Base-by-base conservation (phyloP, 345 rosid genomes). In the Boechera retrofracta region DNA sequence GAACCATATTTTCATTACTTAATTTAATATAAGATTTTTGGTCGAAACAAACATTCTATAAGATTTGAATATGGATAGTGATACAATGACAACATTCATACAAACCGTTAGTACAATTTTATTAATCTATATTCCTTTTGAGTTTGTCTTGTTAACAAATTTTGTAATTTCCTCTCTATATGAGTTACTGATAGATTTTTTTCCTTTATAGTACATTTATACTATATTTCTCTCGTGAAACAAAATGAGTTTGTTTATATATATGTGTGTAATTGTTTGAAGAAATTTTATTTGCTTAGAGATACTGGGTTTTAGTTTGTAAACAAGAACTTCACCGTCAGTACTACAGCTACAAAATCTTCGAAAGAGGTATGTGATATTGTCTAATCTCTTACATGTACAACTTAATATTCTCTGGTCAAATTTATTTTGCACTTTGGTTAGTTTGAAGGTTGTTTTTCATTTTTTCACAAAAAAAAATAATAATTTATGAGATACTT, bases 291-390 rank as follows among this genome's bases (percentile, higher is more conserved):
- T 21, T 21, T 21, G 9, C 51, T 13, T 54, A 54, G n/a, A 26
- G 36, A 6, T 36, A 12, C 6, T 69, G 31, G 18, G 18, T 31
- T 57, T 56, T 35, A 31, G 55, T 39, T 31, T 70, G 32, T 70
- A 57, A 44, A 29, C 66, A 72, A 60, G 75, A 48, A 21, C 6
- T 36, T 58, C 56, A 42, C 31, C 13, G 48, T 71, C 75, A 33
- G 24, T 21, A 21, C 58, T 21, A 59, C 13, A 48, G 38, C 48
- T 24, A 26, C 51, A 61, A 36, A 38, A 48, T 72, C 52, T 48
- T 61, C 35, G 42, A 15, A 42, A 72, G 60, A 72, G 69, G 60
- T 72, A 72, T 72, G 61, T 61, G 60, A 61, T 33, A 48, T 48
- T 45, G 28, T 60, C 24, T 21, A 10, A 59, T 58, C 15, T 33